A percentile compares a stretch with the other conserved stretches of the same genome.
These are phyloP conservation scores for Coemansia umbellata DNA, from an alignment of 192 early-diverging fungal genomes.

Conservation along the genomic window DNA sequence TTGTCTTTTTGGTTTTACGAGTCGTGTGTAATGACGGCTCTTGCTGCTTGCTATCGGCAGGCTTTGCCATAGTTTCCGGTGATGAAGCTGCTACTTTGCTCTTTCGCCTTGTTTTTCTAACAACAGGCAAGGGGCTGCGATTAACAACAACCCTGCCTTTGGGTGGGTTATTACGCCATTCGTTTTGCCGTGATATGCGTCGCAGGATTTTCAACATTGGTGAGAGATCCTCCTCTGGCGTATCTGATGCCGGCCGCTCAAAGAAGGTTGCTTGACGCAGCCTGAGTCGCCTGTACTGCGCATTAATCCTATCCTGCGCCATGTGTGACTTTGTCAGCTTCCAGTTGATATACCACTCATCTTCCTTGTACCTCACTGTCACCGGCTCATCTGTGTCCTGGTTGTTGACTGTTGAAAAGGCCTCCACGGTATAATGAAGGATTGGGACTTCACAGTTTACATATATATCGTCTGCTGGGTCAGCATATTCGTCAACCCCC, in stretches of 20 bases:
- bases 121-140: slow-evolving; percentile 16
- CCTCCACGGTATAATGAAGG: slow-evolving; percentile 33
- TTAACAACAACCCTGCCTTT: slow-evolving; percentile 33
- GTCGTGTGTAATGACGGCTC: too few relatives aligned
- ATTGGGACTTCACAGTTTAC: slow-evolving; percentile 34
- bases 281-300: slow-evolving; percentile 20
- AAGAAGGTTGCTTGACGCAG: slow-evolving; percentile 41
- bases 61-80: not conserved
- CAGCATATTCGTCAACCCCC: slow-evolving; percentile 10
- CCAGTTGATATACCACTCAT: slow-evolving; percentile 41
- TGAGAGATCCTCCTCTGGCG: slow-evolving; percentile 38
- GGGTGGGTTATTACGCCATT: slow-evolving; percentile 37
- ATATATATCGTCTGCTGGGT: slow-evolving; percentile 40
- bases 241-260: slow-evolving; percentile 42
- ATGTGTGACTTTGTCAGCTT: slow-evolving; percentile 18
- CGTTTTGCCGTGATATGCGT: slow-evolving; percentile 30
- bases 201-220: slow-evolving; percentile 37
- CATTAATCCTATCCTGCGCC: not conserved
- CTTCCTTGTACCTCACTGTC: slow-evolving; percentile 22
- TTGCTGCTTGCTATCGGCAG: too few relatives aligned
- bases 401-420: slow-evolving; percentile 47
- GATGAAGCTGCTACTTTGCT: not conserved
- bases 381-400: slow-evolving; percentile 32
- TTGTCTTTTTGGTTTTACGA: not conserved
- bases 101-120: not conserved